Percentiles rank a stretch among this genome's conserved stretches.
phyloP scores from a whole-genome alignment of 2,329 filamentous ascomycete genomes.

The Phaeosphaeriaceae sp. region DNA sequence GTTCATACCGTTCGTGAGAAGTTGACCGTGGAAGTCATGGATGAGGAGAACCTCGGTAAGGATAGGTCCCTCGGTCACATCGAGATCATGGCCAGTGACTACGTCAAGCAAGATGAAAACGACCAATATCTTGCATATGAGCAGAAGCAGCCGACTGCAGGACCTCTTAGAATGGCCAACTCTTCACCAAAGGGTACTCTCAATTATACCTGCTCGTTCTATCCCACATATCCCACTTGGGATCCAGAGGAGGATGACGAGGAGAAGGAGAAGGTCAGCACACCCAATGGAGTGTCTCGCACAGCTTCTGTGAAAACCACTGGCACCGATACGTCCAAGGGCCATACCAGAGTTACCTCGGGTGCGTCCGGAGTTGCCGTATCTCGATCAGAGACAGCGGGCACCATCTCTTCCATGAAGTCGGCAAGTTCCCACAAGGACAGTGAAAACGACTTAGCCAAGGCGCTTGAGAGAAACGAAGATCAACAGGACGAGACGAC shows the following conservation, averaged over 20 bases:
- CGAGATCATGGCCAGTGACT: conserved; percentile 79
- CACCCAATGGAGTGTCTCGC: conserved; percentile 28
- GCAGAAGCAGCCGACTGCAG: conserved; percentile 70
- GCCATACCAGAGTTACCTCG: conserved; percentile 26
- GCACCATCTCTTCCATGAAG: conserved; percentile 52
- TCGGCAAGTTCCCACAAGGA: conserved; percentile 24
- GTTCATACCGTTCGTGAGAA: conserved; percentile 85
- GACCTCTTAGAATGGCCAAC: conserved; percentile 75
- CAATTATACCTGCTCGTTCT: conserved; percentile 86
- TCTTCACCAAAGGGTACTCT: conserved; percentile 79
- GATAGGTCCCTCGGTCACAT: conserved; percentile 85
- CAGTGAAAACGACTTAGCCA: conserved; percentile 51
- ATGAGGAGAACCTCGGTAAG: conserved; percentile 88
- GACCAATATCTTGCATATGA: conserved; percentile 84
- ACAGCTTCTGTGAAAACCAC: conserved; percentile 27
- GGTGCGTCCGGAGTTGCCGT: conserved; percentile 21
- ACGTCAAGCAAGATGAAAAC: conserved; percentile 75
- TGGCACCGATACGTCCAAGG: conserved; percentile 19
- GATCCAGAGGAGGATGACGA: conserved; percentile 86
- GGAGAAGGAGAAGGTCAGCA: conserved; percentile 51
- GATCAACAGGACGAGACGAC: conserved; percentile 55
- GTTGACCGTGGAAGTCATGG: conserved; percentile 92
- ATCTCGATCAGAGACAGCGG: conserved; percentile 42
- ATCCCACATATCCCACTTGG: conserved; percentile 82
- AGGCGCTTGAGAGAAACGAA: conserved; percentile 56